These are phyloP conservation scores for Penicillium mononematosum DNA, from an alignment of 495 filamentous ascomycete species.

Conservation along the genomic window DNA sequence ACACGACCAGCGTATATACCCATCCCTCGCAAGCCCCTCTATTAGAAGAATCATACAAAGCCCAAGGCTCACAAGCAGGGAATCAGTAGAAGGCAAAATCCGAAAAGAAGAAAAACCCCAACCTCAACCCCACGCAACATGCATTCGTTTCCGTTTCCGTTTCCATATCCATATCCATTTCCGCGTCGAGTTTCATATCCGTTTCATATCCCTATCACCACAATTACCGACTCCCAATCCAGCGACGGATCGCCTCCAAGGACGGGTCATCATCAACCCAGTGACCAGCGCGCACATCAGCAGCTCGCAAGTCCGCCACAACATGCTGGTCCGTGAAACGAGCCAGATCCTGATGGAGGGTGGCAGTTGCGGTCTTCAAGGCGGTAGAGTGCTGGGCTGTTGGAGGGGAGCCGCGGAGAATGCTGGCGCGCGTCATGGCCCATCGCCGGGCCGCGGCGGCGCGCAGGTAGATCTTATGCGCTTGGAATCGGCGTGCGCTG, in stretches of 20 bases:
- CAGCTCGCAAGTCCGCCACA: slow-evolving; percentile 60
- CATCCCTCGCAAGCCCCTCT: slow-evolving; percentile 8
- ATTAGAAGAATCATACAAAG: slow-evolving; percentile 13
- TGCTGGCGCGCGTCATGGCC: slow-evolving; percentile 67
- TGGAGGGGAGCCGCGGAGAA: slow-evolving; percentile 64
- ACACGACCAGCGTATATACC: slow-evolving; percentile 26
- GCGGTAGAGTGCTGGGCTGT: slow-evolving; percentile 55
- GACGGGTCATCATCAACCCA: slow-evolving; percentile 74
- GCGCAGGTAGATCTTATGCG: slow-evolving; percentile 79
- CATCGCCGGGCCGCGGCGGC: slow-evolving; percentile 76
- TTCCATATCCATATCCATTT: not conserved
- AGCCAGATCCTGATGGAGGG: slow-evolving; percentile 60
- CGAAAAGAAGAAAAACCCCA: not conserved
- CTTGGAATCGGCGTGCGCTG: slow-evolving; percentile 76
- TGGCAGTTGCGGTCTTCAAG: slow-evolving; percentile 57
- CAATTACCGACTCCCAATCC: slow-evolving; percentile 39
- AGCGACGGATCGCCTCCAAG: slow-evolving; percentile 41
- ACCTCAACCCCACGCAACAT: not conserved
- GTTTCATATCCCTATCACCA: slow-evolving; percentile 23
- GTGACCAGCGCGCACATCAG: slow-evolving; percentile 65
- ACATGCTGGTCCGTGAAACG: slow-evolving; percentile 66
- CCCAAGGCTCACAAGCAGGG: not conserved
- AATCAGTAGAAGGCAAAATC: slow-evolving; percentile 1
- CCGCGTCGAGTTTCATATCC: not conserved
- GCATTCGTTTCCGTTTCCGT: not conserved